Evolutionary conservation across 1,284 basidiomycete species (phyloP).

Genomic region (Ceratobasidium sp.): DNA sequence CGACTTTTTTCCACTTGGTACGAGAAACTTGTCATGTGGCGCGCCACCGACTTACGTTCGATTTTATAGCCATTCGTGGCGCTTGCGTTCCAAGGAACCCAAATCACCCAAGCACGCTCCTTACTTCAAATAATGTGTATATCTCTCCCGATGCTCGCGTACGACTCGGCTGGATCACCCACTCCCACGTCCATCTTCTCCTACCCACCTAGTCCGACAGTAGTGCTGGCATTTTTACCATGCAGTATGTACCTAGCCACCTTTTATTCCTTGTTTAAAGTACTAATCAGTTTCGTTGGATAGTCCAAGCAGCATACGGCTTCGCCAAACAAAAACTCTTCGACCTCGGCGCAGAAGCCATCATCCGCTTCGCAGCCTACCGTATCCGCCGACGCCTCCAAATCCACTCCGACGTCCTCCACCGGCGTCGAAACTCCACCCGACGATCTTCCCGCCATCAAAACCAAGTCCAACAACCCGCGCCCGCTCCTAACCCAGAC

Average conservation of each 20-base stretch:
- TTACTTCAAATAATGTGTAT: slow-evolving; percentile 42
- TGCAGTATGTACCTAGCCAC: slow-evolving; percentile 3
- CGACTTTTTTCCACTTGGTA: slow-evolving; percentile 37
- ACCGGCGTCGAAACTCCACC: slow-evolving; percentile 7
- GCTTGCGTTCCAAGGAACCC: slow-evolving; percentile 41
- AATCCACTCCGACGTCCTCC: slow-evolving; percentile 22
- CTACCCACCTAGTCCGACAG: slow-evolving; percentile 39
- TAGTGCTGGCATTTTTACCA: slow-evolving; percentile 30
- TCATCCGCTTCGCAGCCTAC: slow-evolving; percentile 43
- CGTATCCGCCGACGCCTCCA: slow-evolving; percentile 33
- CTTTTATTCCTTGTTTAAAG: not conserved
- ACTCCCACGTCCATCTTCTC: slow-evolving; percentile 25
- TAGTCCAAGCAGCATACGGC: slow-evolving; percentile 41
- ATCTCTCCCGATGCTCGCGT: slow-evolving; percentile 44
- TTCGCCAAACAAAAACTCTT: slow-evolving; percentile 43
- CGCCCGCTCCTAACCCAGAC: not conserved
- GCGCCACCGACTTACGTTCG: not conserved
- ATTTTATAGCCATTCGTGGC: slow-evolving; percentile 37
- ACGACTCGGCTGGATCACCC: slow-evolving; percentile 41
- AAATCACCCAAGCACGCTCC: slow-evolving; percentile 37
- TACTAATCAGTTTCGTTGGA: not conserved
- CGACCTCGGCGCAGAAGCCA: slow-evolving; percentile 42
- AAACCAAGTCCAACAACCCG: not conserved
- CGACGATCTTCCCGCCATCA: slow-evolving; percentile 10
- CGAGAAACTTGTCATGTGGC: not conserved